Percentiles rank a stretch among this genome's conserved stretches.
phyloP scores from a whole-genome alignment of 106 monocot genomes.

The Cymbidium sinense region DNA sequence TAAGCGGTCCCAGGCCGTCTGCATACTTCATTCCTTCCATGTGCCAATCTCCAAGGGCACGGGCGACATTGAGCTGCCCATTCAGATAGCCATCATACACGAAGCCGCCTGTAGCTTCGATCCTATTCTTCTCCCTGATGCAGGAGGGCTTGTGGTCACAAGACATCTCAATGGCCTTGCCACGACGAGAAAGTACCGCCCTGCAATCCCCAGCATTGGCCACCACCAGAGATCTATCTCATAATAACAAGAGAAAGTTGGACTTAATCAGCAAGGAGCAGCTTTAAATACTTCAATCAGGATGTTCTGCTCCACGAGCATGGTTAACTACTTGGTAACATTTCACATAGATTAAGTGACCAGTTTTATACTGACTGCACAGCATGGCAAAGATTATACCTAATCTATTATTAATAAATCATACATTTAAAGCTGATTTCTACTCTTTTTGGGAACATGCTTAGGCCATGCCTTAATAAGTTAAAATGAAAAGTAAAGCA shows the following conservation, averaged over 20 bases:
- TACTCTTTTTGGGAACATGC: too few relatives aligned
- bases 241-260: not conserved
- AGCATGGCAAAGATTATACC: too few relatives aligned
- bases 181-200: slow-evolving; percentile 73
- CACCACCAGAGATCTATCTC: slow-evolving; percentile 59
- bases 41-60: slow-evolving; percentile 91
- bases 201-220: slow-evolving; percentile 91
- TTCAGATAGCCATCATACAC: slow-evolving; percentile 83
- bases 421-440: too few relatives aligned
- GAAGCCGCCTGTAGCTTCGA: slow-evolving; percentile 70
- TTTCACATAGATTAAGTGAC: too few relatives aligned
- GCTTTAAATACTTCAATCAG: not conserved
- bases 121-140: slow-evolving; percentile 37
- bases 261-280: not conserved
- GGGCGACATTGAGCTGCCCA: slow-evolving; percentile 77
- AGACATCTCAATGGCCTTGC: slow-evolving; percentile 83
- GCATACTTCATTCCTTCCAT: slow-evolving; percentile 63
- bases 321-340: not conserved
- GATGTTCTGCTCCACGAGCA: not conserved
- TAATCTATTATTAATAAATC: too few relatives aligned
- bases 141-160: slow-evolving; percentile 67
- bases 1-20: slow-evolving; percentile 52
- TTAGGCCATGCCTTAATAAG: too few relatives aligned
- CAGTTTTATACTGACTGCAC: too few relatives aligned
- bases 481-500: too few relatives aligned